These are phyloP conservation scores for Globisporangium acanthophoron DNA, from an alignment of 352 stramenopile species.

Conservation along the genomic window DNA sequence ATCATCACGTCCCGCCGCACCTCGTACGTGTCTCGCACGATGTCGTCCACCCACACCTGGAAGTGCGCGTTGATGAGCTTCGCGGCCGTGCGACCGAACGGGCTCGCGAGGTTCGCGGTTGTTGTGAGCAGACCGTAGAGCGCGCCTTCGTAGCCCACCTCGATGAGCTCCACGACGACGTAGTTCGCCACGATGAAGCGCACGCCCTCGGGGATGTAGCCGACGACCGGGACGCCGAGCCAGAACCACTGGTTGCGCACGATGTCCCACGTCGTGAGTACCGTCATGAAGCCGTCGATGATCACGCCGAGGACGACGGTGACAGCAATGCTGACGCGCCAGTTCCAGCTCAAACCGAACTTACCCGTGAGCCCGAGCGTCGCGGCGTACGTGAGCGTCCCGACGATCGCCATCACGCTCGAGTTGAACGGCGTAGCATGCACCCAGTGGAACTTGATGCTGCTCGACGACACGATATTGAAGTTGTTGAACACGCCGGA, in stretches of 20 bases:
- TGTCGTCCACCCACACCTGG: constrained; percentile 45
- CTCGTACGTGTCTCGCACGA: constrained; percentile 32
- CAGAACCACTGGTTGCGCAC: constrained; percentile 60
- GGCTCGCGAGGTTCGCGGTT: constrained; percentile 37
- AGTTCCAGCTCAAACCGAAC: constrained; percentile 50
- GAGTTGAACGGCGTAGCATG: constrained; percentile 53
- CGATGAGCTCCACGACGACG: constrained; percentile 50
- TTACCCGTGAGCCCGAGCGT: constrained; percentile 40
- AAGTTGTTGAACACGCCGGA: constrained; percentile 57
- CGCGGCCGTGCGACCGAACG: constrained; percentile 37
- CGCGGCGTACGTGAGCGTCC: constrained; percentile 37
- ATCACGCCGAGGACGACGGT: constrained; percentile 34
- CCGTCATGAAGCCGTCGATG: constrained; percentile 45
- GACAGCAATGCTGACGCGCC: constrained; percentile 34
- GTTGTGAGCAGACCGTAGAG: constrained; percentile 50
- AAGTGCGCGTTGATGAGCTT: constrained; percentile 54
- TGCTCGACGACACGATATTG: constrained; percentile 44
- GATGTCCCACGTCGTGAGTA: constrained; percentile 44
- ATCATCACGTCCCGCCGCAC: constrained; percentile 50
- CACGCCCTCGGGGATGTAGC: constrained; percentile 39
- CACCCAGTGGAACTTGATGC: constrained; percentile 52
- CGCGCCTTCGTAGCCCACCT: constrained; percentile 45
- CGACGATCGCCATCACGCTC: constrained; percentile 47
- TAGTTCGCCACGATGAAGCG: constrained; percentile 57
- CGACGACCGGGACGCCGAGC: constrained; percentile 48